phyloP scores from a whole-genome alignment of 495 filamentous ascomycete genomes.

The Aspergillus campestris region DNA sequence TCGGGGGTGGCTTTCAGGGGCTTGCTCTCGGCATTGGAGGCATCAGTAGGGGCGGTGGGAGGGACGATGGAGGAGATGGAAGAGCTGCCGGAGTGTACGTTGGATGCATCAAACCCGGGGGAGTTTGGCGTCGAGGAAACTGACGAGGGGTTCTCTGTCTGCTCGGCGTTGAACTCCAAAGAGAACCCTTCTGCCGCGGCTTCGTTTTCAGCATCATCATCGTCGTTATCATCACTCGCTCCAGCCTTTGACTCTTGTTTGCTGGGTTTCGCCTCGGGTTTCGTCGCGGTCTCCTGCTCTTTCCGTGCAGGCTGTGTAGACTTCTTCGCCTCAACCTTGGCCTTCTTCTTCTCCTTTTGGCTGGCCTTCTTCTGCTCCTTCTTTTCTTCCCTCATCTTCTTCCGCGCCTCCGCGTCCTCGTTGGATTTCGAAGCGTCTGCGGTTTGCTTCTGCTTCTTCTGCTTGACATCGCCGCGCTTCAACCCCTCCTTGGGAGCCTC shows the following conservation, averaged over 20 bases:
- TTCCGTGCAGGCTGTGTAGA: slow-evolving; percentile 37
- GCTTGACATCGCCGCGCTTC: slow-evolving; percentile 25
- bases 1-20: slow-evolving; percentile 51
- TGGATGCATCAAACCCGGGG: slow-evolving; percentile 54
- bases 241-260: slow-evolving; percentile 5
- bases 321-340: slow-evolving; percentile 36
- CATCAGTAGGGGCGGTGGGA: slow-evolving; percentile 35
- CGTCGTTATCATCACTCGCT: slow-evolving; percentile 18
- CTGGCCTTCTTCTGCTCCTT: slow-evolving; percentile 43
- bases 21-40: slow-evolving; percentile 28
- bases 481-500: slow-evolving; percentile 35
- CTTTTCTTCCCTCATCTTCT: slow-evolving; percentile 38
- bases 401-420: slow-evolving; percentile 30
- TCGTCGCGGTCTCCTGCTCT: slow-evolving; percentile 27
- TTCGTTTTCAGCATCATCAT: slow-evolving; percentile 29
- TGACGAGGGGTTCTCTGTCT: slow-evolving; percentile 35
- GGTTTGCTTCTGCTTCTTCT: slow-evolving; percentile 32
- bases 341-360: slow-evolving; percentile 42
- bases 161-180: slow-evolving; percentile 31
- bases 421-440: slow-evolving; percentile 22
- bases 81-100: slow-evolving; percentile 54
- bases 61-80: slow-evolving; percentile 64
- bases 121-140: slow-evolving; percentile 51
- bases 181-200: slow-evolving; percentile 34
- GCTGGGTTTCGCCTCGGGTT: slow-evolving; percentile 4